Evolutionary conservation across 164 flowering plant genomes (phyloP), one percentile per base, ranked within the genome.

Genomic region (Tetracentron sinense): DNA sequence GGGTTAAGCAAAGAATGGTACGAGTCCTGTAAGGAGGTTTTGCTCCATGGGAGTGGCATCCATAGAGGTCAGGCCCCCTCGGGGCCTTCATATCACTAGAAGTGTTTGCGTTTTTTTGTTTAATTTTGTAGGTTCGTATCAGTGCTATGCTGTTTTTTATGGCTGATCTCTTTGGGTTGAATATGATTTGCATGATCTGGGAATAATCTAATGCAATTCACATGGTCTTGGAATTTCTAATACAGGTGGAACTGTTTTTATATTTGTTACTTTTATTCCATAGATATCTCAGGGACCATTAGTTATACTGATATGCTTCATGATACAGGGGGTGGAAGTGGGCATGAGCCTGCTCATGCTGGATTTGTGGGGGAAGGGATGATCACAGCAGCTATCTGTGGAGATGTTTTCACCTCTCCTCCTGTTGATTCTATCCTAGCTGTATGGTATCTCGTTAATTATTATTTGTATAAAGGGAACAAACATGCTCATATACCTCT

Each of bases 341-440:
- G 98, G 33, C 98, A 94, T 83, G 98, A 94, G 74, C 98, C 97
- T 72, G 93, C 99, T 65, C 95, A 94, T 72, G 86, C 95, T 81
- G 97, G 97, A 68, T 94, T 80, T 79, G 99, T 90, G 31, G 98
- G 97, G 62, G 91, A 89, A 64, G 97, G 97, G 70, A 94, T 94
- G 99, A 85, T 94, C 55, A 85, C 96, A 46, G 96, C 99, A 64
- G 97, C 99, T 53, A 83, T 94, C 0, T 89, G 95, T 69, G 97
- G 99, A 46, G 93, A 94, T 72, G 79, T 94, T 73, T 91, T 94
- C 74, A 74, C 96, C 60, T 91, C 97, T 57, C 99, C 96, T 38
- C 81, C 88, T 26, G 89, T 91, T 74, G 85, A 89, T 81, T 78
- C 96, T 47, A 84, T 94, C 71, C 67, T 91, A 66, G 95, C 97